Conservation (phyloP, 2,329 filamentous ascomycete genomes). For the Colletotrichum musicola region DNA sequence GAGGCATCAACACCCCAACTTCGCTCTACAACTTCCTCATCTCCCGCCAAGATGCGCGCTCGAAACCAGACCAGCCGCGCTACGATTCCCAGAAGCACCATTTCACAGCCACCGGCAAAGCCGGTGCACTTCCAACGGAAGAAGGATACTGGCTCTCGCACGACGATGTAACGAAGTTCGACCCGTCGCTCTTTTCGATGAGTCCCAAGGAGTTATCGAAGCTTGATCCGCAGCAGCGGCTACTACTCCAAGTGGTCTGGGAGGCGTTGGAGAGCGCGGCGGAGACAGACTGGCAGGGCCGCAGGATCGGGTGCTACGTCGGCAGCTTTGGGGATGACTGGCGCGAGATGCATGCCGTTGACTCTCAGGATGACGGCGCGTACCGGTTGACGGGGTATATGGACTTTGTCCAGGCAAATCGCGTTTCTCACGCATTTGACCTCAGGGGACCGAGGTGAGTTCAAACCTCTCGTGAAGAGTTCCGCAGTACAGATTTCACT, state of each 20-base stretch:
- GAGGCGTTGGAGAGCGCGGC: slow-evolving; percentile 48
- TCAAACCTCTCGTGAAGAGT: no score
- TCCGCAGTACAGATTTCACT: background rate
- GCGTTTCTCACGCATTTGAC: slow-evolving; percentile 41
- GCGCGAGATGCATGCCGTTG: slow-evolving; percentile 40
- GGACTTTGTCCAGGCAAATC: slow-evolving; percentile 42
- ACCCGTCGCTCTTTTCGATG: slow-evolving; percentile 44
- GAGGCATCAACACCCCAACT: slow-evolving; percentile 26
- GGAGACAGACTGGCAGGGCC: slow-evolving; percentile 43
- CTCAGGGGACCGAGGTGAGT: slow-evolving; percentile 24
- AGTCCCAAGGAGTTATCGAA: slow-evolving; percentile 42
- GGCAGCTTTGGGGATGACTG: slow-evolving; percentile 46
- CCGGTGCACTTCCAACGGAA: slow-evolving; percentile 4
- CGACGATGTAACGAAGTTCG: slow-evolving; percentile 22
- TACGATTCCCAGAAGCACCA: slow-evolving; percentile 13
- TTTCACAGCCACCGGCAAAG: slow-evolving; percentile 19
- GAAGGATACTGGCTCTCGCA: slow-evolving; percentile 26
- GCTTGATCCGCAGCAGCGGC: slow-evolving; percentile 49
- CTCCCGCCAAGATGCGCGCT: slow-evolving; percentile 27
- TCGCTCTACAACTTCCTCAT: slow-evolving; percentile 30
- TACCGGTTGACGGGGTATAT: slow-evolving; percentile 39
- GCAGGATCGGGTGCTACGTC: slow-evolving; percentile 44
- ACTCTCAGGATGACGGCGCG: slow-evolving; percentile 22
- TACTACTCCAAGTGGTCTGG: slow-evolving; percentile 47
- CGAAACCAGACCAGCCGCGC: slow-evolving; percentile 12